These are phyloP conservation scores for Claviceps purpurea DNA, from an alignment of 2,329 filamentous ascomycete species.

Conservation along the genomic window DNA sequence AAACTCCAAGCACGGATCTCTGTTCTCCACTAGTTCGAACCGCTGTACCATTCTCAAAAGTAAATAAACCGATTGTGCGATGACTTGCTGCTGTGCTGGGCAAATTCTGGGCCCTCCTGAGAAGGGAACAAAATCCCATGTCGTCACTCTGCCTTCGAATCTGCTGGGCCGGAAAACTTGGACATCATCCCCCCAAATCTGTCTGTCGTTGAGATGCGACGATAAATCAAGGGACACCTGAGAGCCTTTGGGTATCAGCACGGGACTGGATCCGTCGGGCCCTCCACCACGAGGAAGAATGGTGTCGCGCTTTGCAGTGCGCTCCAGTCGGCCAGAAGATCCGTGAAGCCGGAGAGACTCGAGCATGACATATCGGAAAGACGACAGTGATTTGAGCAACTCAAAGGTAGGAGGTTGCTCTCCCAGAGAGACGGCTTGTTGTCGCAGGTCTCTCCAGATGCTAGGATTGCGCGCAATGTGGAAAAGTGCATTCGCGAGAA, in stretches of 20 bases:
- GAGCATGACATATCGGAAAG: slow-evolving; percentile 2
- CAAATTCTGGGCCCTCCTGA: slow-evolving; percentile 6
- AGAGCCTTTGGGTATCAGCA: slow-evolving; percentile 1
- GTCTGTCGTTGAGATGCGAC: slow-evolving; percentile 2
- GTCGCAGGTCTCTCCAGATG: slow-evolving; percentile 4
- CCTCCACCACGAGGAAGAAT: slow-evolving; percentile 2
- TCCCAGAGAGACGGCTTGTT: slow-evolving; percentile 2
- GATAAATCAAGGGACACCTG: slow-evolving; percentile 2
- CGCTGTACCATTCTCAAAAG: slow-evolving; percentile 2
- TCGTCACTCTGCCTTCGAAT: slow-evolving; percentile 2
- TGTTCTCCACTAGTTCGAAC: slow-evolving; percentile 3
- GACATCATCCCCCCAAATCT: slow-evolving; percentile 3
- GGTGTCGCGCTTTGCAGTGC: slow-evolving; percentile 3
- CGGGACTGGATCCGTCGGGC: not conserved
- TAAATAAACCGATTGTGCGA: slow-evolving; percentile 4
- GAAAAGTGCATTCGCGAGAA: slow-evolving; percentile 2
- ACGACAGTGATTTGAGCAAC: slow-evolving; percentile 1
- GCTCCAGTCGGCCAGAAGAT: slow-evolving; percentile 2
- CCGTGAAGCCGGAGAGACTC: slow-evolving; percentile 4
- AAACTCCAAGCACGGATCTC: slow-evolving; percentile 2
- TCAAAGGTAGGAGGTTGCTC: slow-evolving; percentile 3
- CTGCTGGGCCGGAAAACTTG: slow-evolving; percentile 2
- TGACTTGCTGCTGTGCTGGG: slow-evolving; percentile 5
- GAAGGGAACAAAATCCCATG: slow-evolving; percentile 5
- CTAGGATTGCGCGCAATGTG: slow-evolving; percentile 4